These are phyloP conservation scores for Cladosporium cucumerinum DNA, from an alignment of 2,329 filamentous ascomycete species.

Conservation along the genomic window DNA sequence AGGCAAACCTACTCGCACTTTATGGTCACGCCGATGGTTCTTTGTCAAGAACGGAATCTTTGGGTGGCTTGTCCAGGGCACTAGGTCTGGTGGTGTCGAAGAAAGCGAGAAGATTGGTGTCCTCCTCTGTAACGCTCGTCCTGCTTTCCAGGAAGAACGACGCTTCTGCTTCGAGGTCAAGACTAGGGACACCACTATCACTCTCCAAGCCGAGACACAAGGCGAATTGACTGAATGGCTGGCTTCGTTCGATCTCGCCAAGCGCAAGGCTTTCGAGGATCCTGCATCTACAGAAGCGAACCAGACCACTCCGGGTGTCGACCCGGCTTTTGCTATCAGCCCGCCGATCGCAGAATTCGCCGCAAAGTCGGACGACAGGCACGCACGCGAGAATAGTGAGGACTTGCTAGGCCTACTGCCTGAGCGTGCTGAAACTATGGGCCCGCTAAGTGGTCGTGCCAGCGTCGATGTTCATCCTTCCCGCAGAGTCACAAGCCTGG, in stretches of 20 bases:
- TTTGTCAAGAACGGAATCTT: constrained; percentile 96
- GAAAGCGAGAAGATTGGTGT: constrained; percentile 97
- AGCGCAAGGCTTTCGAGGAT: constrained; percentile 84
- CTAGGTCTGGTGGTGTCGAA: constrained; percentile 77
- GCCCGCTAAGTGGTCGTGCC: constrained; percentile 54
- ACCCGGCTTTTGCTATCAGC: constrained; percentile 87
- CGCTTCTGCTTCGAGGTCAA: constrained; percentile 98
- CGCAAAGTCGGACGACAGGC: constrained; percentile 68
- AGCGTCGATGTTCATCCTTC: constrained; percentile 67
- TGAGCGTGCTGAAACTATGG: constrained; percentile 38
- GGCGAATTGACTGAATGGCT: constrained; percentile 92
- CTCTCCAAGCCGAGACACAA: constrained; percentile 92
- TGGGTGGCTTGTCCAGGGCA: constrained; percentile 83
- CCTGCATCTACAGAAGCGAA: constrained; percentile 51
- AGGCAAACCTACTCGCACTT: constrained; percentile 84
- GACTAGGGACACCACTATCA: constrained; percentile 86
- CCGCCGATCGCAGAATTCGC: constrained; percentile 88
- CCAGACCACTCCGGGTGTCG: constrained; percentile 43
- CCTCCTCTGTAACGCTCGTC: constrained; percentile 85
- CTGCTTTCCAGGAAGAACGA: constrained; percentile 86
- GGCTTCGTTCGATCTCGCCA: constrained; percentile 86
- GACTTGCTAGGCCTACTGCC: constrained; percentile 63
- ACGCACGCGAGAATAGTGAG: constrained; percentile 53
- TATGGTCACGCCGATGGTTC: constrained; percentile 90
- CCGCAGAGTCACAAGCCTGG: constrained; percentile 46